A percentile compares a stretch with the other conserved stretches of the same genome.
Evolutionary conservation across 108 stramenopile genomes (phyloP).

Genomic region (Mayamaea pseudoterrestris): DNA sequence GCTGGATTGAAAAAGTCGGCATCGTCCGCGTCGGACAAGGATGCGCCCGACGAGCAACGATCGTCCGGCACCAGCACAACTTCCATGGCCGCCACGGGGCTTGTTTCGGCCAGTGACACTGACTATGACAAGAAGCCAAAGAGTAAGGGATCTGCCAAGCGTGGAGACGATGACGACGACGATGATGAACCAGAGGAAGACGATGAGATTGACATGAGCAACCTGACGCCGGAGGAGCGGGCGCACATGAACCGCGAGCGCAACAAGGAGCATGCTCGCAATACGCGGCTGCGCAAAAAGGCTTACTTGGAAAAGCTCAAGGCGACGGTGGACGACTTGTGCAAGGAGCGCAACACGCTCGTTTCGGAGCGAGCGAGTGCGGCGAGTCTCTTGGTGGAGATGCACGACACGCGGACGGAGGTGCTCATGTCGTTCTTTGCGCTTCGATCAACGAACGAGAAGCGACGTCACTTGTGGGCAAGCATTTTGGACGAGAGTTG

Average conservation of each 20-base stretch:
- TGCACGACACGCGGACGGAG: slow-evolving; percentile 76
- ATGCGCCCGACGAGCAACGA: no score
- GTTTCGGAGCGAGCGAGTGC: slow-evolving; percentile 62
- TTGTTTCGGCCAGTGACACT: slow-evolving; percentile 75
- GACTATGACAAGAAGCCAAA: slow-evolving; percentile 25
- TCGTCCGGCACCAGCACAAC: not conserved
- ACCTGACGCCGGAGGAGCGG: slow-evolving; percentile 47
- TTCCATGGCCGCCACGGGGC: slow-evolving; percentile 1
- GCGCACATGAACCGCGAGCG: slow-evolving; percentile 73
- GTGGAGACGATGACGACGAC: not conserved
- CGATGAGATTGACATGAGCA: slow-evolving; percentile 19
- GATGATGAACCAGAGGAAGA: slow-evolving; percentile 1
- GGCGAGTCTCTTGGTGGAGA: slow-evolving; percentile 62
- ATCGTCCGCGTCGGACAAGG: no score
- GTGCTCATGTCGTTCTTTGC: slow-evolving; percentile 76
- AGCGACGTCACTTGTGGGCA: slow-evolving; percentile 66
- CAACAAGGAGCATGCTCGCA: slow-evolving; percentile 89
- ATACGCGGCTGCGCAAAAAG: slow-evolving; percentile 87
- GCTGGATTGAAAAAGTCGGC: no score
- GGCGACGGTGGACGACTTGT: slow-evolving; percentile 80
- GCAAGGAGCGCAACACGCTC: slow-evolving; percentile 65
- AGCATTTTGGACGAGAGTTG: slow-evolving; percentile 81
- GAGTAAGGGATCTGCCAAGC: slow-evolving; percentile 2
- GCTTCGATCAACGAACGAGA: slow-evolving; percentile 54
- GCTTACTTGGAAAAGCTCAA: slow-evolving; percentile 92